These are phyloP conservation scores for Picochlorum sp. DNA, from an alignment of 139 green algal species.

Conservation along the genomic window DNA sequence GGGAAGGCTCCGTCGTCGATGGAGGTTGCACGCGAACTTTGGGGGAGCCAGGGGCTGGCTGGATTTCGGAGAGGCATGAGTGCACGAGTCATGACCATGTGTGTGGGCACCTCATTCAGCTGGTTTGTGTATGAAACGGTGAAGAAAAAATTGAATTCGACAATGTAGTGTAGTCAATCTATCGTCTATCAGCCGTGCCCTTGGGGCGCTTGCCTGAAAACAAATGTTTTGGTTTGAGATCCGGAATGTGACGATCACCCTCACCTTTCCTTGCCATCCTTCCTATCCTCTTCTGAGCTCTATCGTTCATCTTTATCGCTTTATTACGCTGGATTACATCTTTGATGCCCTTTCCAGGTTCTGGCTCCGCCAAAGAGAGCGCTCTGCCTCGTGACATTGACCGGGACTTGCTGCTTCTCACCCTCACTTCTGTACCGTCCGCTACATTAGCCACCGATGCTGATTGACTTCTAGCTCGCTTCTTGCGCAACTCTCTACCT, in stretches of 20 bases:
- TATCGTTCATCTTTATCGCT: constrained; percentile 80
- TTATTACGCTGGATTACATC: constrained; percentile 73
- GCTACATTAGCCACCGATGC: constrained; percentile 36
- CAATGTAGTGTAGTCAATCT: background rate
- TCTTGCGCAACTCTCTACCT: constrained; percentile 36
- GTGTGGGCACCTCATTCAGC: constrained; percentile 43
- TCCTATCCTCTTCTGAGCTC: constrained; percentile 58
- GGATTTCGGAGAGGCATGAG: constrained; percentile 41
- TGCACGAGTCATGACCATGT: constrained; percentile 50
- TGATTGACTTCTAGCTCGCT: constrained; percentile 46
- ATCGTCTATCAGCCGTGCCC: constrained; percentile 74
- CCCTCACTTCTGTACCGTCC: constrained; percentile 53
- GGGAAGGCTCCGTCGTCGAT: background rate
- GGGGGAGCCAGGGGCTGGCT: constrained; percentile 32
- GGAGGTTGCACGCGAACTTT: constrained; percentile 24
- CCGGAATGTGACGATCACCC: constrained; percentile 52
- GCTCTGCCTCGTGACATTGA: constrained; percentile 73
- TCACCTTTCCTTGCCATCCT: constrained; percentile 52
- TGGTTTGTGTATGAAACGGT: constrained; percentile 62
- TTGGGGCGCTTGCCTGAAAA: constrained; percentile 79
- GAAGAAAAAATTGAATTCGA: constrained; percentile 26
- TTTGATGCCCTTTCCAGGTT: constrained; percentile 56
- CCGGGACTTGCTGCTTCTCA: constrained; percentile 73
- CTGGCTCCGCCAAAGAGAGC: constrained; percentile 46
- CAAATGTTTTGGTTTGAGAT: constrained; percentile 96